Conservation (phyloP, 495 filamentous ascomycete species). For the Penicillium paxilli region DNA sequence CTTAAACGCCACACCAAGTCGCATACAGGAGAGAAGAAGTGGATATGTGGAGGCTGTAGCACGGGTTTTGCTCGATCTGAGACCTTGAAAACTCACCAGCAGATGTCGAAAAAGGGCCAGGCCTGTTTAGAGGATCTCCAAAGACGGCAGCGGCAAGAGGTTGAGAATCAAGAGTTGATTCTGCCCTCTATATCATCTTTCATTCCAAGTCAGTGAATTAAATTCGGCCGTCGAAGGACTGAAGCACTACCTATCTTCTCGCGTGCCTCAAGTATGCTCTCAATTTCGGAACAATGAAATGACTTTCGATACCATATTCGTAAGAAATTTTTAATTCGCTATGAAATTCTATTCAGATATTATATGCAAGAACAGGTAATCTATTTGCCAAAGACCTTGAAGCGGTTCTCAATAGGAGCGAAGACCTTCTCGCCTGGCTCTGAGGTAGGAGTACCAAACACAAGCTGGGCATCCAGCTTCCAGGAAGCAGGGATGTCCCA, state of each 20-base stretch:
- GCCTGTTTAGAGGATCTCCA: not conserved
- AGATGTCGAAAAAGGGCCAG: not conserved
- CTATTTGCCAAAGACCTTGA: slow-evolving; percentile 46
- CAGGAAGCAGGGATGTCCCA: slow-evolving; percentile 45
- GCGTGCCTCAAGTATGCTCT: no score
- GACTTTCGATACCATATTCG: no score
- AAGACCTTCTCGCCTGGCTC: slow-evolving; percentile 38
- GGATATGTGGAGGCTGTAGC: slow-evolving; percentile 1
- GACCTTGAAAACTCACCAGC: not conserved
- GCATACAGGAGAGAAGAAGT: not conserved
- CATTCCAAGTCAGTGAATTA: not conserved
- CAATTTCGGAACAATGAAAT: no score
- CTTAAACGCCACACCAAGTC: not conserved
- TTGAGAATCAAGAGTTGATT: not conserved
- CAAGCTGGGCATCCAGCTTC: slow-evolving; percentile 52
- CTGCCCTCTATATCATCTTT: not conserved
- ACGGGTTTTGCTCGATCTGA: not conserved
- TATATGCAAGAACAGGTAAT: not conserved
- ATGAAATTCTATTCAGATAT: not conserved
- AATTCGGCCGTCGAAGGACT: not conserved
- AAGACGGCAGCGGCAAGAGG: not conserved
- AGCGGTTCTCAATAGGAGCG: slow-evolving; percentile 37
- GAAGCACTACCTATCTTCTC: no score
- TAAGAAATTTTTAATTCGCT: not conserved
- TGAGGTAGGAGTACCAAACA: slow-evolving; percentile 44